phyloP scores from a whole-genome alignment of 2,329 filamentous ascomycete species.

The Paracoccidioides brasiliensis region DNA sequence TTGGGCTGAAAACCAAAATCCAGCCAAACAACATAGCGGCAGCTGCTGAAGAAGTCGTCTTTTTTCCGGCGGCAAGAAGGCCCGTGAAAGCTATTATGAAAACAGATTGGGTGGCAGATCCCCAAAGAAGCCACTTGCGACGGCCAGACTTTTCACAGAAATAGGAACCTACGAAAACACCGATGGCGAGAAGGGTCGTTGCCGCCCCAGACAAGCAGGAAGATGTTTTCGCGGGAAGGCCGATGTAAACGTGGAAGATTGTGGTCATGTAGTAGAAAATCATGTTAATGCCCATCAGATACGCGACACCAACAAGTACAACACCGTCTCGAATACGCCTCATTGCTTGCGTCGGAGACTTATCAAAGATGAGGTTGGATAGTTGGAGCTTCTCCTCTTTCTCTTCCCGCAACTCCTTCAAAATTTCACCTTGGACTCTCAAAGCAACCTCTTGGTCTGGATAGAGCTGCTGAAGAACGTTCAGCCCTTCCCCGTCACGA shows the following conservation, averaged over 20 bases:
- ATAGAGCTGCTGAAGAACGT: slow-evolving; percentile 15
- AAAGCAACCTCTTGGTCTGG: slow-evolving; percentile 10
- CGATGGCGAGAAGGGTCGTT: slow-evolving; percentile 17
- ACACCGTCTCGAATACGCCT: slow-evolving; percentile 19
- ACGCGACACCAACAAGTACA: slow-evolving; percentile 18
- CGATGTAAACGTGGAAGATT: slow-evolving; percentile 19
- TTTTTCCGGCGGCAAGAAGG: slow-evolving; percentile 10
- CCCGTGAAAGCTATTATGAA: slow-evolving; percentile 20
- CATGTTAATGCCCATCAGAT: slow-evolving; percentile 21
- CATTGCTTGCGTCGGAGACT: slow-evolving; percentile 15
- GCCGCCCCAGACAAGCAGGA: slow-evolving; percentile 16
- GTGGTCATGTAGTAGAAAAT: slow-evolving; percentile 20
- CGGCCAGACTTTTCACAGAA: slow-evolving; percentile 18
- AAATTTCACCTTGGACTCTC: slow-evolving; percentile 13
- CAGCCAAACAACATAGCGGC: slow-evolving; percentile 22
- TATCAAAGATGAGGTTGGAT: slow-evolving; percentile 8
- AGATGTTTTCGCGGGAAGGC: slow-evolving; percentile 13
- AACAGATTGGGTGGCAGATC: slow-evolving; percentile 15
- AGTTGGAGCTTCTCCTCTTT: slow-evolving; percentile 4
- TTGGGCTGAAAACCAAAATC: slow-evolving; percentile 21
- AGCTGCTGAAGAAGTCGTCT: slow-evolving; percentile 14
- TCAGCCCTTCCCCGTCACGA: slow-evolving; percentile 15
- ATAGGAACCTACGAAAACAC: slow-evolving; percentile 14
- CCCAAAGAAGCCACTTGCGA: slow-evolving; percentile 18
- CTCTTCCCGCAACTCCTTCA: slow-evolving; percentile 12